These are phyloP conservation scores for Yamadazyma jaroonii DNA, from an alignment of 1,139 yeast species.

Conservation along the genomic window DNA sequence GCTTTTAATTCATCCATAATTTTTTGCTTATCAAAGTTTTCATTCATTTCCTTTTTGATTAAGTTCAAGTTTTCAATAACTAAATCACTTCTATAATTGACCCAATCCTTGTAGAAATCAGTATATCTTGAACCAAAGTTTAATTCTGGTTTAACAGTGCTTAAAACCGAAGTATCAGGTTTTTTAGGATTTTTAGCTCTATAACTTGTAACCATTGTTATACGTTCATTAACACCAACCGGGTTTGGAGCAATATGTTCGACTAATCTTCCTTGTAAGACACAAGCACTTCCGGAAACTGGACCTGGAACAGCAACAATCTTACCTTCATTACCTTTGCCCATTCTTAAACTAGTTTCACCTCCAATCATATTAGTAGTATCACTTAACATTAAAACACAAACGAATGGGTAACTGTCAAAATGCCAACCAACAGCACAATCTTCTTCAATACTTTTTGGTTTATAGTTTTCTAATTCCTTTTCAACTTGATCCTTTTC, in stretches of 20 bases:
- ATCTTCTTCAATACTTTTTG: slow-evolving; percentile 22
- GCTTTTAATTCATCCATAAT: slow-evolving; percentile 34
- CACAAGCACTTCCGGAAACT: slow-evolving; percentile 50
- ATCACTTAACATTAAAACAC: slow-evolving; percentile 59
- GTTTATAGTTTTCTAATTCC: slow-evolving; percentile 10
- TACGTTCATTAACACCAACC: slow-evolving; percentile 49
- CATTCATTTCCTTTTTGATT: slow-evolving; percentile 22
- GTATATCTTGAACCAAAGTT: slow-evolving; percentile 32
- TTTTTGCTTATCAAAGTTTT: slow-evolving; percentile 37
- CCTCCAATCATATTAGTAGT: slow-evolving; percentile 59
- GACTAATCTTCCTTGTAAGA: slow-evolving; percentile 54
- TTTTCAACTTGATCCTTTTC: slow-evolving; percentile 25
- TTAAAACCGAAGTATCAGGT: slow-evolving; percentile 28
- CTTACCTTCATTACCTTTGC: slow-evolving; percentile 23
- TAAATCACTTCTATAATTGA: slow-evolving; percentile 39
- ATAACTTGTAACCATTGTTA: slow-evolving; percentile 47
- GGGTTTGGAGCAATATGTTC: slow-evolving; percentile 59
- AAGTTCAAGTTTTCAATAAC: slow-evolving; percentile 33
- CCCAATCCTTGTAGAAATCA: slow-evolving; percentile 38
- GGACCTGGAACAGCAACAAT: slow-evolving; percentile 52
- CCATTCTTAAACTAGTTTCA: slow-evolving; percentile 52
- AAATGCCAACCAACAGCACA: slow-evolving; percentile 60
- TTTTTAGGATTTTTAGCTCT: slow-evolving; percentile 28
- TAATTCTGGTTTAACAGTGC: slow-evolving; percentile 39
- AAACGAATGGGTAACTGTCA: slow-evolving; percentile 61